Percentiles rank a stretch among this genome's conserved stretches.
Evolutionary conservation across 176 grass and related monocot species (phyloP).

Genomic region (Raddia guianensis): DNA sequence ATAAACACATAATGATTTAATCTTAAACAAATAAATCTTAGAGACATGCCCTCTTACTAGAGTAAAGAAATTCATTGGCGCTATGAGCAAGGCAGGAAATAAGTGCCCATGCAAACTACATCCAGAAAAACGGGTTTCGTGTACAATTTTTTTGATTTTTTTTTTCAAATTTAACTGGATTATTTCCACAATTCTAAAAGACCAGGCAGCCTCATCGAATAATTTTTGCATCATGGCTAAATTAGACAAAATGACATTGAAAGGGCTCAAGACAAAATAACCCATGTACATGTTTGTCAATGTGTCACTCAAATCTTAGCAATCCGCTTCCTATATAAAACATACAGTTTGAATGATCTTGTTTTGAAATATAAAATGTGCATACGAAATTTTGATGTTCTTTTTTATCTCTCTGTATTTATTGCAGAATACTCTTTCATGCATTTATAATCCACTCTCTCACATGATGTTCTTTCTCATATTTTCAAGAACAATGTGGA

Average conservation of each 20-base stretch:
- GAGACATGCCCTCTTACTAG: no score
- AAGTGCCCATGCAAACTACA: not conserved
- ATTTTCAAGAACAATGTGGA: no score
- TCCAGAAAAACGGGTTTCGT: not conserved
- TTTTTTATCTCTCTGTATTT: no score
- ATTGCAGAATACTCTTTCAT: no score
- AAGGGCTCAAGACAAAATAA: not conserved
- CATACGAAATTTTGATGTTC: no score
- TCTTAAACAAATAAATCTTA: no score
- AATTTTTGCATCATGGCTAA: not conserved
- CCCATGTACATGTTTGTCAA: not conserved
- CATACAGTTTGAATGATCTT: no score
- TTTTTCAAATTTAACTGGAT: not conserved
- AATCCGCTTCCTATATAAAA: no score
- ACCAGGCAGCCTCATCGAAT: not conserved
- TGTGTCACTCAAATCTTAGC: not conserved
- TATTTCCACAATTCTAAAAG: not conserved
- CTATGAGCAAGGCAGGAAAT: not conserved
- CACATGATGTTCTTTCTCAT: no score
- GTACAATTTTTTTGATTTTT: not conserved
- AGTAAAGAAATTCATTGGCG: not conserved
- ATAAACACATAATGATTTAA: no score
- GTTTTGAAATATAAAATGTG: no score
- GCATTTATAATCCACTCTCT: no score
- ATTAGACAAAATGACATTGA: not conserved